phyloP scores from a whole-genome alignment of 768 basidiomycete species.

The Hysterangium stoloniferum region DNA sequence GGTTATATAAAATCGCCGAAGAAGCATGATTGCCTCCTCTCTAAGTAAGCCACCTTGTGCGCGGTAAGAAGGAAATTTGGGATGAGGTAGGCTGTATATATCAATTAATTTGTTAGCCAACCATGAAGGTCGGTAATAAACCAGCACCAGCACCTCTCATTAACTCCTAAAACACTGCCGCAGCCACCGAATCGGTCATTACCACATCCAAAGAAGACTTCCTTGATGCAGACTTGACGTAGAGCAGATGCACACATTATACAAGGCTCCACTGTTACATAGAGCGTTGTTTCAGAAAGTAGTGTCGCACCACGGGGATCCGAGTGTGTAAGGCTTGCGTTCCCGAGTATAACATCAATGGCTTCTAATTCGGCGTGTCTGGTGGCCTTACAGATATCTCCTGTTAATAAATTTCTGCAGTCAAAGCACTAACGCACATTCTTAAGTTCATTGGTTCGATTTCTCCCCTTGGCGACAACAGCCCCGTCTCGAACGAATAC shows the following conservation, averaged over 20 bases:
- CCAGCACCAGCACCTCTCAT: constrained; percentile 47
- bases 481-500: constrained; percentile 77
- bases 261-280: constrained; percentile 98
- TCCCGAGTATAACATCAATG: constrained; percentile 77
- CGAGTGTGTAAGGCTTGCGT: constrained; percentile 50
- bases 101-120: background rate
- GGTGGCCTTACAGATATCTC: constrained; percentile 64
- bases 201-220: constrained; percentile 87
- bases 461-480: constrained; percentile 81
- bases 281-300: constrained; percentile 73
- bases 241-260: constrained; percentile 98
- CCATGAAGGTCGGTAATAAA: background rate
- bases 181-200: constrained; percentile 98
- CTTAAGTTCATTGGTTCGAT: constrained; percentile 87
- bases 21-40: constrained; percentile 80
- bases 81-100: constrained; percentile 52
- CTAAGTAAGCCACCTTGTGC: constrained; percentile 71
- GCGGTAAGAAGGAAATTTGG: constrained; percentile 63
- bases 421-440: constrained; percentile 71
- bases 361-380: constrained; percentile 97
- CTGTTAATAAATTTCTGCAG: too few relatives aligned
- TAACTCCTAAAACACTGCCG: constrained; percentile 88
- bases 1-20: constrained; percentile 85
- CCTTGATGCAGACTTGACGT: constrained; percentile 83
- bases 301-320: background rate